Conservation (phyloP, 768 basidiomycete species). For the Gymnopilus junonius region DNA sequence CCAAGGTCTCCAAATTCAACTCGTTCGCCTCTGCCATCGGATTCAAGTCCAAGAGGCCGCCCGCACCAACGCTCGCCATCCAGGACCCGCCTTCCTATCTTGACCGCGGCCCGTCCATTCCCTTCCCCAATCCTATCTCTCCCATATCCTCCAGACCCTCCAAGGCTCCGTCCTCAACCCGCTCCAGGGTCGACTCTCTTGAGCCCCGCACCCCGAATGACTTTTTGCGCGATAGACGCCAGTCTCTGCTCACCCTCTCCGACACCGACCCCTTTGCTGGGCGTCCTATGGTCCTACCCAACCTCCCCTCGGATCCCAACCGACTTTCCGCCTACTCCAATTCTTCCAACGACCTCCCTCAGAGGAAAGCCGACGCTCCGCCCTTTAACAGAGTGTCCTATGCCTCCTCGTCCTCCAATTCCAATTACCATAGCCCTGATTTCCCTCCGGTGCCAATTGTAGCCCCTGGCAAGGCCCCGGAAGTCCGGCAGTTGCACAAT, state of each 20-base stretch:
- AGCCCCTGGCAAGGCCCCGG: slow-evolving; percentile 9
- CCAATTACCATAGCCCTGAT: slow-evolving; percentile 40
- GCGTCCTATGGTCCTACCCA: slow-evolving; percentile 44
- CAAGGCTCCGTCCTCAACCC: slow-evolving; percentile 62
- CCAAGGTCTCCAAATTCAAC: slow-evolving; percentile 47
- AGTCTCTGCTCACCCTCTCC: slow-evolving; percentile 64
- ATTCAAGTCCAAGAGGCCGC: slow-evolving; percentile 61
- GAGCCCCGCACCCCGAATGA: slow-evolving; percentile 62
- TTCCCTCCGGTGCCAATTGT: slow-evolving; percentile 19
- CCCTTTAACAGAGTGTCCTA: slow-evolving; percentile 53
- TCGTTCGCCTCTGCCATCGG: slow-evolving; percentile 66
- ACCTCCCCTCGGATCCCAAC: slow-evolving; percentile 46
- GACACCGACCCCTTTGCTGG: slow-evolving; percentile 70
- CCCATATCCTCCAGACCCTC: slow-evolving; percentile 39
- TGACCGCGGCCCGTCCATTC: not conserved
- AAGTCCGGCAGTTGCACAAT: slow-evolving; percentile 22
- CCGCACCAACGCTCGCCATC: slow-evolving; percentile 52
- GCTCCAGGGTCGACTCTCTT: slow-evolving; percentile 56
- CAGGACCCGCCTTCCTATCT: slow-evolving; percentile 47
- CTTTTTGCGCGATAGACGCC: slow-evolving; percentile 40
- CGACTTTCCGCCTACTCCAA: slow-evolving; percentile 59
- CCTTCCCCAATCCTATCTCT: slow-evolving; percentile 23
- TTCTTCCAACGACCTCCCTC: slow-evolving; percentile 49
- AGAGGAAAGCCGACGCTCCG: slow-evolving; percentile 42
- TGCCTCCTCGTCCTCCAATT: slow-evolving; percentile 62